Conservation (phyloP, 1,284 basidiomycete genomes). For the Puccinia horiana region DNA sequence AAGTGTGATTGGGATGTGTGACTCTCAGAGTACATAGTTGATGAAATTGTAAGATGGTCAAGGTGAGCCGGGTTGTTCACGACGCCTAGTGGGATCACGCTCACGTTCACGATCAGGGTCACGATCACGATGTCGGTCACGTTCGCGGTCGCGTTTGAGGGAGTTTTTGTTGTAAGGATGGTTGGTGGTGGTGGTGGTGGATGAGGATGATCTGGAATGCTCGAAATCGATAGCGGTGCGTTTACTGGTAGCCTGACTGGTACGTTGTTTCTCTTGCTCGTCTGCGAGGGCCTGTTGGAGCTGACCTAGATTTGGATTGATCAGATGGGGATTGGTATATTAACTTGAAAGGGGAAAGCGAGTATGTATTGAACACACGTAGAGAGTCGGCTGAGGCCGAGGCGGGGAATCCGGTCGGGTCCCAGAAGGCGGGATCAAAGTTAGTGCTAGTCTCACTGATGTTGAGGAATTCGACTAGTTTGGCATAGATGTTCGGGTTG, state of each 20-base stretch:
- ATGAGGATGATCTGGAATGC: neutral
- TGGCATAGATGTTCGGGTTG: slow-evolving; percentile 89
- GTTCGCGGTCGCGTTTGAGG: neutral
- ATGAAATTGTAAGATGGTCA: neutral
- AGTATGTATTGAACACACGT: neutral
- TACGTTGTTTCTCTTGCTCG: neutral
- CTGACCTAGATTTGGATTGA: neutral
- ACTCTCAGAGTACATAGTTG: no score
- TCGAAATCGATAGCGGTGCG: slow-evolving; percentile 9
- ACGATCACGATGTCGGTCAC: neutral
- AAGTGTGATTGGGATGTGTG: no score
- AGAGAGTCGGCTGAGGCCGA: slow-evolving; percentile 30
- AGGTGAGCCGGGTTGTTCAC: neutral
- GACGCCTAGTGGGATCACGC: neutral
- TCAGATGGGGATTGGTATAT: neutral
- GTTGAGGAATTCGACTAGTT: slow-evolving; percentile 83
- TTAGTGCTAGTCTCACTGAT: slow-evolving; percentile 81
- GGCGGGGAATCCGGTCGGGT: slow-evolving; percentile 60
- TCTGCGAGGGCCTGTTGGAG: slow-evolving; percentile 4
- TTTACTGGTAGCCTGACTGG: neutral
- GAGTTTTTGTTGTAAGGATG: no score
- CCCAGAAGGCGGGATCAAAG: slow-evolving; percentile 72
- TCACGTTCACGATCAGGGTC: neutral
- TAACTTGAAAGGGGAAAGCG: neutral
- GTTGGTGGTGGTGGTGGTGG: neutral